Conservation (phyloP, 495 filamentous ascomycete genomes). For the Lophiotrema nucula region DNA sequence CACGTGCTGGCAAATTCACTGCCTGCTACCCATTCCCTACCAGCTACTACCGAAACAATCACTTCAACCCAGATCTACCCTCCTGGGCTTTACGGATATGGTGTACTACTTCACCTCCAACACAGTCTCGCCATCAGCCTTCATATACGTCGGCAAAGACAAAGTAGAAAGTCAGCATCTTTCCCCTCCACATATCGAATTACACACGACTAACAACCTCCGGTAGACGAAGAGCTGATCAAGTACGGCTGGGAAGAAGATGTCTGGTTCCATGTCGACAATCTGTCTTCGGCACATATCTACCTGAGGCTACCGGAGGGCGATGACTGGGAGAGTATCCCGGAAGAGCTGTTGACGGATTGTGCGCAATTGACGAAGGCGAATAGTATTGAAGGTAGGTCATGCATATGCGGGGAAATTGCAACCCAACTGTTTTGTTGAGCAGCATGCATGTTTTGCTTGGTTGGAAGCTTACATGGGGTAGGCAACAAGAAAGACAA, state of each 20-base stretch:
- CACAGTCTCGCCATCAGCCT: slow-evolving; percentile 69
- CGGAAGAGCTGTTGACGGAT: slow-evolving; percentile 72
- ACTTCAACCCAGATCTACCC: too few relatives aligned
- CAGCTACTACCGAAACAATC: too few relatives aligned
- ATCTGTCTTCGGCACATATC: slow-evolving; percentile 92
- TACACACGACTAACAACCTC: slow-evolving; percentile 53
- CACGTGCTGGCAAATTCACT: background rate
- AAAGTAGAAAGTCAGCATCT: slow-evolving; percentile 86
- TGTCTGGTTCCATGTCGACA: slow-evolving; percentile 99
- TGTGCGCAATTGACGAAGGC: slow-evolving; percentile 95
- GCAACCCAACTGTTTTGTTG: background rate
- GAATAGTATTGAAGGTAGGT: slow-evolving; percentile 90
- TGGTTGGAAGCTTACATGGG: background rate
- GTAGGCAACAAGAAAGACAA: slow-evolving; percentile 98
- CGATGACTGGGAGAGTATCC: slow-evolving; percentile 81
- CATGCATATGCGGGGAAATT: background rate
- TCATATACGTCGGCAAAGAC: slow-evolving; percentile 96
- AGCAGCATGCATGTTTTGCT: background rate
- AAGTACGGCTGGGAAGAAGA: slow-evolving; percentile 90
- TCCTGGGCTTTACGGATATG: slow-evolving; percentile 66
- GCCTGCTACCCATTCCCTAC: too few relatives aligned
- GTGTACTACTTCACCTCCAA: slow-evolving; percentile 95
- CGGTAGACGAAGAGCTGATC: slow-evolving; percentile 96
- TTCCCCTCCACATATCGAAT: slow-evolving; percentile 5
- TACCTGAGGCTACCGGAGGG: slow-evolving; percentile 83